Base-by-base conservation (phyloP, 805 yeast species). In the Maudiozyma barnettii region DNA sequence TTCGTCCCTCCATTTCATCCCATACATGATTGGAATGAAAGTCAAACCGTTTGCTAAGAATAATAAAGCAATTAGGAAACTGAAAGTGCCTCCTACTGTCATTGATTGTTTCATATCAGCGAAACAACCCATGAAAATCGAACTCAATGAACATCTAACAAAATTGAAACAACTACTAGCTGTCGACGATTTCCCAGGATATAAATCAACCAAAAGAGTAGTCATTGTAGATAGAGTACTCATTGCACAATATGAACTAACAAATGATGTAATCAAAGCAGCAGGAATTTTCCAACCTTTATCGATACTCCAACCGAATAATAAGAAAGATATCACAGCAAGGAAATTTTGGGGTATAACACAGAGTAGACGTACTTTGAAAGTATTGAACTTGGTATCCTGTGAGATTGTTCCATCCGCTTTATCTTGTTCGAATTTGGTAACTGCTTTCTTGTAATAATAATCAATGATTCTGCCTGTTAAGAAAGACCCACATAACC, bases 291-390 rank as follows among this genome's bases (percentile, higher is more conserved):
- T 65, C 46, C 73, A 70, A 22, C 70, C 65, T 40, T 69, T 63
- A 37, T 80, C 73, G 7, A 85, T 59, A 52, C 84, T 76, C 95
- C 95, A 86, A 2, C 93, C 95, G 61, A 77, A 83, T 42, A 79
- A 64, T 1, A 81, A 49, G 2, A 77, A 58, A 1, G 76, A 69
- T 0, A 65, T 66, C 13, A 69, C 64, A 1, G 76, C 59, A 2
- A 75, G 44, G 6, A 70, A 47, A 35, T 66, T 61, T 12, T 77
- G 70, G 5, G 84, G 78, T 36, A 72, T 48, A 8, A 69, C 66
- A 7, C 75, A 66, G 13, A 66, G 64, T 12, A 82, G 57, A 48
- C 93, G 71, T 0, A 81, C 76, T 48, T 64, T 66, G 41, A 80
- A 69, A 23, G 77, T 71, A 54, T 81, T 74, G 57, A 80, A 78